Evolutionary conservation across 1,139 yeast species (phyloP).

Genomic region (Wickerhamomyces sp.): DNA sequence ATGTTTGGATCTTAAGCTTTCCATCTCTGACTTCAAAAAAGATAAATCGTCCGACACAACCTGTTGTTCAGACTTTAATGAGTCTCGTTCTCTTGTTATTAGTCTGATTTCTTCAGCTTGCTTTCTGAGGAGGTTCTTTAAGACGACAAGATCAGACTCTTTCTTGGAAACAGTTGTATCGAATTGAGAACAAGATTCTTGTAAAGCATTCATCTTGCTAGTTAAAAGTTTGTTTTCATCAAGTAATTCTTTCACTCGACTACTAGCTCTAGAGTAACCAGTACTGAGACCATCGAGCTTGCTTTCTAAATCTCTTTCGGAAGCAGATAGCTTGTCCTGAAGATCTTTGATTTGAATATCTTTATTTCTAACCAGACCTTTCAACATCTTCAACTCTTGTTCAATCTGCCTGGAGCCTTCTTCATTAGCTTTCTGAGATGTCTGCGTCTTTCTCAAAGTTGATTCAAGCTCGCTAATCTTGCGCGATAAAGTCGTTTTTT

Average conservation of each 20-base stretch:
- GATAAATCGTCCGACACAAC: constrained; percentile 12
- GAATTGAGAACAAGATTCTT: constrained; percentile 33
- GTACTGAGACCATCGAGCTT: constrained; percentile 32
- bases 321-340: constrained; percentile 28
- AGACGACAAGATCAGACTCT: constrained; percentile 32
- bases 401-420: constrained; percentile 15
- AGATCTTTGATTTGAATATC: constrained; percentile 32
- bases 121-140: constrained; percentile 26
- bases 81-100: constrained; percentile 27
- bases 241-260: constrained; percentile 41
- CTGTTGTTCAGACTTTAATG: constrained; percentile 15
- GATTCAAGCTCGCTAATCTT: constrained; percentile 14
- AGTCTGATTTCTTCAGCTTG: constrained; percentile 23
- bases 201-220: constrained; percentile 32
- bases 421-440: constrained; percentile 14
- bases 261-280: constrained; percentile 32
- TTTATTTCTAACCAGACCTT: constrained; percentile 29
- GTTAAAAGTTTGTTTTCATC: constrained; percentile 45
- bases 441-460: constrained; percentile 14
- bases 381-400: constrained; percentile 29
- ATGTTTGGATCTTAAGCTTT: constrained; percentile 24
- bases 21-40: constrained; percentile 18
- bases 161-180: constrained; percentile 33
- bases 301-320: constrained; percentile 34
- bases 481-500: constrained; percentile 17